Evolutionary conservation across 805 yeast genomes (phyloP).

Genomic region (Metschnikowia sp.): DNA sequence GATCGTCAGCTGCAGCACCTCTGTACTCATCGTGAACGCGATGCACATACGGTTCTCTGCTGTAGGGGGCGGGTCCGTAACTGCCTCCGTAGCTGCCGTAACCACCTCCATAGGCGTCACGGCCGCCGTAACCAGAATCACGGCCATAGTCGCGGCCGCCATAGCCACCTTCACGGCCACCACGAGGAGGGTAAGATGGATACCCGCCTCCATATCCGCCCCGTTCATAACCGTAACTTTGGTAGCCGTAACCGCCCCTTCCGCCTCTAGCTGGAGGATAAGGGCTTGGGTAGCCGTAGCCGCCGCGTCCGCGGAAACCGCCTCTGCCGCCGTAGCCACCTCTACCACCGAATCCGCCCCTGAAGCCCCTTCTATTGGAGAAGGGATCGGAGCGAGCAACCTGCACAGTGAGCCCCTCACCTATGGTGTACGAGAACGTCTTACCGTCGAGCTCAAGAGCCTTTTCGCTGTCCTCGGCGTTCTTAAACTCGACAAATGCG

Average conservation of each 20-base stretch:
- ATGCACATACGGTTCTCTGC: slow-evolving; percentile 16
- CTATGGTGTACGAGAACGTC: slow-evolving; percentile 39
- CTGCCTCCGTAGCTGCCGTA: slow-evolving; percentile 12
- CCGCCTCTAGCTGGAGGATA: slow-evolving; percentile 17
- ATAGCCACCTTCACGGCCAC: slow-evolving; percentile 11
- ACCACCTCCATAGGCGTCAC: slow-evolving; percentile 19
- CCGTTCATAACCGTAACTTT: slow-evolving; percentile 18
- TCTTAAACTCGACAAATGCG: slow-evolving; percentile 61
- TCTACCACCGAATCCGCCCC: slow-evolving; percentile 20
- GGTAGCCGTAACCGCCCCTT: slow-evolving; percentile 23
- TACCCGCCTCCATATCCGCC: slow-evolving; percentile 23
- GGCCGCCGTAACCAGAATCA: slow-evolving; percentile 18
- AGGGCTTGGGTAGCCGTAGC: slow-evolving; percentile 21
- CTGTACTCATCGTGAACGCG: slow-evolving; percentile 21
- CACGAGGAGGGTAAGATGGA: slow-evolving; percentile 12
- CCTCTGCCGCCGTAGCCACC: slow-evolving; percentile 21
- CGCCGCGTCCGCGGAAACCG: slow-evolving; percentile 14
- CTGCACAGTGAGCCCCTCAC: slow-evolving; percentile 47
- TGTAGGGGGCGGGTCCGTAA: slow-evolving; percentile 6
- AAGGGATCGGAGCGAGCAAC: slow-evolving; percentile 56
- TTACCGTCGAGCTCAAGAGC: slow-evolving; percentile 50
- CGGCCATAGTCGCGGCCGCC: slow-evolving; percentile 19
- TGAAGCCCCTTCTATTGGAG: slow-evolving; percentile 31
- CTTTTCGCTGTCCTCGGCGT: slow-evolving; percentile 49
- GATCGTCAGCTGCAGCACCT: slow-evolving; percentile 16